Conservation (phyloP, 2,329 filamentous ascomycete species). For the Venturia carpophila region DNA sequence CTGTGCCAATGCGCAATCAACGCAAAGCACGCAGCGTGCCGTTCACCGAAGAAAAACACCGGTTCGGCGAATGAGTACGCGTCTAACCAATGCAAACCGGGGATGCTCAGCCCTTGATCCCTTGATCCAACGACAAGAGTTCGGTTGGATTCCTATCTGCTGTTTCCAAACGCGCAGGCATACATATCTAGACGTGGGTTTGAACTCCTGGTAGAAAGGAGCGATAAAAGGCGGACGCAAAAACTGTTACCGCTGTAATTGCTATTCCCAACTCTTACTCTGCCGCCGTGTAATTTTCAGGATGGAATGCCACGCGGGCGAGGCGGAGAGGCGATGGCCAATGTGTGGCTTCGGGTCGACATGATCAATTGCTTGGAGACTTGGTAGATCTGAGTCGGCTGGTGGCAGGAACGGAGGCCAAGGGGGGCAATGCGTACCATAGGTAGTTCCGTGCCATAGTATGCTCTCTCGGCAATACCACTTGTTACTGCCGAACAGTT, state of each 20-base stretch:
- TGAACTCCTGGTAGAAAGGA: not conserved
- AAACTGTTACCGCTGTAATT: not conserved
- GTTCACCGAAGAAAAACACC: not conserved
- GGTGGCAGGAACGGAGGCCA: not conserved
- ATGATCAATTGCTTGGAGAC: not conserved
- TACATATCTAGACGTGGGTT: not conserved
- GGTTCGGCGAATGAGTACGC: not conserved
- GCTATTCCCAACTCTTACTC: not conserved
- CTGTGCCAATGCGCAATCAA: conserved; percentile 7
- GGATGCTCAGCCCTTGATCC: not conserved
- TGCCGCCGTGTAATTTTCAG: not conserved
- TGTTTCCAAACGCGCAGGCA: not conserved
- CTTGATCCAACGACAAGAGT: not conserved
- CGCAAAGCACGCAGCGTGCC: not conserved
- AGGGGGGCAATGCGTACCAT: not conserved
- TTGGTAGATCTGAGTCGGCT: not conserved
- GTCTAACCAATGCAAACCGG: not conserved
- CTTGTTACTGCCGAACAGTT: not conserved
- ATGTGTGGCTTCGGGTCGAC: not conserved
- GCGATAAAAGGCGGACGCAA: not conserved
- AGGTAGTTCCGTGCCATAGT: too few relatives aligned
- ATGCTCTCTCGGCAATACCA: not conserved
- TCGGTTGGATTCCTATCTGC: not conserved
- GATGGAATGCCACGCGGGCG: not conserved
- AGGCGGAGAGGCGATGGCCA: not conserved